A percentile compares a stretch with the other conserved stretches of the same genome.
Conservation (phyloP, 345 rosid species). For the Camelina laxa region DNA sequence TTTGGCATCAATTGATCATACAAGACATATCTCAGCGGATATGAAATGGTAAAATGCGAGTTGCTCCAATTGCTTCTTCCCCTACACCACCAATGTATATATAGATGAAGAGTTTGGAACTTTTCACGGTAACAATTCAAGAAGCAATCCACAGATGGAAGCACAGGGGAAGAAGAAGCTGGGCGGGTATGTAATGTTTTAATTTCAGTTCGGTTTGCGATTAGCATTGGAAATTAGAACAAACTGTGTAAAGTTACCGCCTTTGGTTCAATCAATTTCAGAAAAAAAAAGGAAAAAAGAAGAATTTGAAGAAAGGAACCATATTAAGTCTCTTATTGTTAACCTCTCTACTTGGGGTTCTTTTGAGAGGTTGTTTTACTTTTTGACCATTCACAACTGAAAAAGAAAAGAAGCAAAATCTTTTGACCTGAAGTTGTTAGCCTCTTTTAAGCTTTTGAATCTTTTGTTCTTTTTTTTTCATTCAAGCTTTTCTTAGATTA, state of each 20-base stretch:
- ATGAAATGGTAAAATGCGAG: conserved; percentile 23
- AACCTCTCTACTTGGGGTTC: conserved; percentile 26
- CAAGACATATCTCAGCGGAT: background rate
- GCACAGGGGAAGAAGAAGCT: conserved; percentile 5
- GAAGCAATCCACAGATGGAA: conserved; percentile 25
- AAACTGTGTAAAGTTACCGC: conserved; percentile 34
- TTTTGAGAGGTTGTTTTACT: conserved; percentile 34
- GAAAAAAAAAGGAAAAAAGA: background rate
- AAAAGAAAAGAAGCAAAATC: conserved; percentile 19
- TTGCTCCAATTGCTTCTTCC: conserved; percentile 36
- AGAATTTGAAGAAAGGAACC: conserved; percentile 31
- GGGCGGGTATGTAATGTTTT: conserved; percentile 21
- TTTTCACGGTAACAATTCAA: conserved; percentile 10
- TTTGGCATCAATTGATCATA: background rate
- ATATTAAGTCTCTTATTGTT: background rate
- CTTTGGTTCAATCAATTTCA: conserved; percentile 32
- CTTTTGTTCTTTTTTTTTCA: conserved; percentile 1
- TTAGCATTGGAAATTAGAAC: conserved; percentile 27
- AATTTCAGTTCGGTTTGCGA: conserved; percentile 29
- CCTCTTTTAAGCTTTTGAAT: conserved; percentile 29
- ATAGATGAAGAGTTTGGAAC: conserved; percentile 34
- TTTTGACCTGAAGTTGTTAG: conserved; percentile 37
- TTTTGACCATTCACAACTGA: conserved; percentile 35
- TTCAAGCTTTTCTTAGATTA: conserved; percentile 1
- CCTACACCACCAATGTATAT: conserved; percentile 38